These are phyloP conservation scores for Suillus occidentalis DNA, from an alignment of 768 basidiomycete species.

Conservation along the genomic window DNA sequence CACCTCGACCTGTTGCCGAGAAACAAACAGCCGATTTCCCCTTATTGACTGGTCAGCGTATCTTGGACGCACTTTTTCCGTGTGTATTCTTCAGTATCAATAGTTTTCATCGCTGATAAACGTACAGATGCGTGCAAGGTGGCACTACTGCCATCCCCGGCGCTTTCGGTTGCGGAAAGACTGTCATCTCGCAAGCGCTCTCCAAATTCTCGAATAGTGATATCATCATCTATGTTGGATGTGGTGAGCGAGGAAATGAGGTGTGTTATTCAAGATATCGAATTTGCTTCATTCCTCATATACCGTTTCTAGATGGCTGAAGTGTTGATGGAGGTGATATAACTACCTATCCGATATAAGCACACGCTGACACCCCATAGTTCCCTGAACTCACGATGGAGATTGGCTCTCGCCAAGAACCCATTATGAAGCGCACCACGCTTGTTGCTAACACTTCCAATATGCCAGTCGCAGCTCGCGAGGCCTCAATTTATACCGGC, in stretches of 20 bases:
- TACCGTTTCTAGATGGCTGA: conserved; percentile 76
- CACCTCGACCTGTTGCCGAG: conserved; percentile 93
- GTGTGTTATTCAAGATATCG: conserved; percentile 45
- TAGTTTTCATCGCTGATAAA: conserved; percentile 4
- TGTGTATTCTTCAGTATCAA: conserved; percentile 38
- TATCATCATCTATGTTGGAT: conserved; percentile 98
- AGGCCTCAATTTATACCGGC: conserved; percentile 99
- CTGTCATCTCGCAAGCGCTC: conserved; percentile 96
- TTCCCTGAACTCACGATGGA: conserved; percentile 95
- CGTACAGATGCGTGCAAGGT: conserved; percentile 84
- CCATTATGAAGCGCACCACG: conserved; percentile 99
- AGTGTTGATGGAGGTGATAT: conserved; percentile 90
- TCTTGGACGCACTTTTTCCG: conserved; percentile 96
- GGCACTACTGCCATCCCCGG: conserved; percentile 98
- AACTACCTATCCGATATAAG: background rate
- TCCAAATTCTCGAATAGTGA: conserved; percentile 99
- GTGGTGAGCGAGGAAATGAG: conserved; percentile 98
- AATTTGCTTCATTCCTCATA: conserved; percentile 35
- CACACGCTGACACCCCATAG: conserved; percentile 26
- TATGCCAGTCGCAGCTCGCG: conserved; percentile 99
- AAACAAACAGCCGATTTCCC: conserved; percentile 93
- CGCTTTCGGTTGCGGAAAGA: conserved; percentile 98
- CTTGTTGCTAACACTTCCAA: conserved; percentile 99
- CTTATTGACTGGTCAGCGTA: conserved; percentile 93
- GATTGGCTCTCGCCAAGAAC: conserved; percentile 88